Base-by-base conservation (phyloP, 768 basidiomycete genomes). In the Kwoniella bestiolae region DNA sequence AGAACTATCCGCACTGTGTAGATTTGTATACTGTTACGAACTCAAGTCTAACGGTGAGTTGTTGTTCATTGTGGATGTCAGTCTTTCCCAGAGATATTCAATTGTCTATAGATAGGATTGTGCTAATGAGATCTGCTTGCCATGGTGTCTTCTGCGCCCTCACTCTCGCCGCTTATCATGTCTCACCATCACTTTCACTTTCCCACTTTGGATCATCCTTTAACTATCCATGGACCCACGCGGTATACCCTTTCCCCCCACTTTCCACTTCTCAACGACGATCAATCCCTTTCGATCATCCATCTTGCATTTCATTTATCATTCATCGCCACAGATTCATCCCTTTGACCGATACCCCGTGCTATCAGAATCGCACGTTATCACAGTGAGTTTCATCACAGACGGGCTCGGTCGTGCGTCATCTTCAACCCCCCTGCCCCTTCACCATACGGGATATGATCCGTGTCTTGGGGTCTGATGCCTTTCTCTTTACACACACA, bases 211-310 rank as follows among this genome's bases (percentile, higher is more conserved):
- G n/a, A 47, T 28, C 56, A 35, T 58, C 56, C 28, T 58, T 58
- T 58, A 28, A 11, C 35, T 57, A 23, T 26, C 56, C 45, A 18
- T 26, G 25, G 5, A 12, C 23, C n/a, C 25, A 21, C 46, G 46
- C 46, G 21, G 14, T 51, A 14, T 11, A 28, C 35, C 28, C 45
- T 44, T 58, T 45, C 38, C 32, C 31, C 25, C 53, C 53, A 56
- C 53, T 46, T 57, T 41, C 28, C 8, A 2, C 9, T 14, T 9
- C 56, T 57, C 38, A 14, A 58, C 44, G 44, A 58, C 56, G 41
- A 58, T 58, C 56, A 58, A 58, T 58, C 56, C 56, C 44, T 46
- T 58, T 58, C 31, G 44, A 26, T 58, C 56, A 58, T 46, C 23
- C 26, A 29, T 41, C 12, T 53, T 3, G 12, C 55, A 38, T 7